A percentile compares a stretch with the other conserved stretches of the same genome.
phyloP scores from a whole-genome alignment of 495 filamentous ascomycete genomes.

The Aspergillus baeticus region DNA sequence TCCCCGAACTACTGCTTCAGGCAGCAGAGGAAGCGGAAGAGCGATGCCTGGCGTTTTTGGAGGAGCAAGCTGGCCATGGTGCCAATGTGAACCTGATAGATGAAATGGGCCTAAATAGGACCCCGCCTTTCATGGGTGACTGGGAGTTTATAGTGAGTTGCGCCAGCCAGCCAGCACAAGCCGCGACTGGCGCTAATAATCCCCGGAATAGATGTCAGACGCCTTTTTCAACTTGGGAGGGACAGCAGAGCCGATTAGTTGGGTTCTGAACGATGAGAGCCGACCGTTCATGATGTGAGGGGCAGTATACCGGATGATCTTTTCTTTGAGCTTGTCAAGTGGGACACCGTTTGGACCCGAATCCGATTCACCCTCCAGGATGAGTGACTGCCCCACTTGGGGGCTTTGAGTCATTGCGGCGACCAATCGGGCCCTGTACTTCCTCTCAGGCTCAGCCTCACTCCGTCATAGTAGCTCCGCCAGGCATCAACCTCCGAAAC shows the following conservation, averaged over 20 bases:
- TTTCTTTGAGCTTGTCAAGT: no score
- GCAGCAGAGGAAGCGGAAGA: slow-evolving; percentile 38
- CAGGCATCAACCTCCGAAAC: no score
- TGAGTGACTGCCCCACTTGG: neutral
- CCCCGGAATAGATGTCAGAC: slow-evolving; percentile 6
- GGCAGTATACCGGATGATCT: neutral
- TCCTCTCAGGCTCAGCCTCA: neutral
- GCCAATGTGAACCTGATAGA: neutral
- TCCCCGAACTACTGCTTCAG: slow-evolving; percentile 28
- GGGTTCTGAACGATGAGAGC: slow-evolving; percentile 2
- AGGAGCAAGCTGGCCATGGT: slow-evolving; percentile 11
- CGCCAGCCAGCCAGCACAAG: neutral
- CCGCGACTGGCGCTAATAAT: neutral
- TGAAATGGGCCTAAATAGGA: neutral
- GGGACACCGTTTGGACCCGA: no score
- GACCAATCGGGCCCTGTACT: neutral
- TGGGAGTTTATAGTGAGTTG: slow-evolving; percentile 16
- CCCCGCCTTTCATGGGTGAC: slow-evolving; percentile 1
- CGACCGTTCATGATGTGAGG: neutral
- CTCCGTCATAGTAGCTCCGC: no score
- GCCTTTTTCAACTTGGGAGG: slow-evolving; percentile 1
- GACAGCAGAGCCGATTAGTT: slow-evolving; percentile 8
- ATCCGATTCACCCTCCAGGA: neutral
- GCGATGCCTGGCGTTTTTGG: slow-evolving; percentile 32
- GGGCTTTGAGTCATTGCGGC: neutral